Evolutionary conservation across 2,329 filamentous ascomycete species (phyloP), one percentile per base, ranked within the genome.

Genomic region (Penicillium sp.): DNA sequence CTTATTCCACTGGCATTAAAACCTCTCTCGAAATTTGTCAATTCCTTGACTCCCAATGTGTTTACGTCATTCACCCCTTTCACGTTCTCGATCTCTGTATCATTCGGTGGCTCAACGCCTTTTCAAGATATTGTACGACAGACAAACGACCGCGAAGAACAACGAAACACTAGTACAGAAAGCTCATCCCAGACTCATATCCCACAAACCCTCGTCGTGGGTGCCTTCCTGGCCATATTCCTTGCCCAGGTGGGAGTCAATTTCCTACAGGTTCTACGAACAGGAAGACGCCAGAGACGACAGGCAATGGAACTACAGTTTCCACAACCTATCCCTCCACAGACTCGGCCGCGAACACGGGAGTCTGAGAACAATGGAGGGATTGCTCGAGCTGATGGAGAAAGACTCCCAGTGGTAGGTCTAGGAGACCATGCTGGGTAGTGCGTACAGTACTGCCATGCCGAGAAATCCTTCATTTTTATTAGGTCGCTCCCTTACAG

Each of bases 51-150:
- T 7, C 61, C 66, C 22, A 65, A 65, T 44, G 45, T 71, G n/a
- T 61, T 72, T 33, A 71, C 72, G 3, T 68, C 72, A 24, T 64
- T 72, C 37, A 68, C 74, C 43, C 68, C 69, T 33, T 69, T 77
- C 48, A 63, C 69, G 49, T 69, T 78, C 66, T 75, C 71, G 0
- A 65, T 75, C 21, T 72, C 71, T 0, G 61, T 74, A n/a, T 72
- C 71, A 9, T 69, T 73, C 21, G 69, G 72, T 43, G 55, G 65
- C 21, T 52, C 62, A 8, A 54, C 52, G 5, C 39, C 61, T 11
- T 48, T 62, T 10, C 47, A 54, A 13, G 52, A 52, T 27, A 55
- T 31, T 45, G 39, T 49, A 10, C 54, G 50, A 22, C 39, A 31
- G 39, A 44, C 31, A 27, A 26, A 26, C 50, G 55, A 45, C 45